A percentile compares a stretch with the other conserved stretches of the same genome.
These are phyloP conservation scores for Pharnaceum exiguum DNA, from an alignment of 148 eudicot genomes.

Conservation along the genomic window DNA sequence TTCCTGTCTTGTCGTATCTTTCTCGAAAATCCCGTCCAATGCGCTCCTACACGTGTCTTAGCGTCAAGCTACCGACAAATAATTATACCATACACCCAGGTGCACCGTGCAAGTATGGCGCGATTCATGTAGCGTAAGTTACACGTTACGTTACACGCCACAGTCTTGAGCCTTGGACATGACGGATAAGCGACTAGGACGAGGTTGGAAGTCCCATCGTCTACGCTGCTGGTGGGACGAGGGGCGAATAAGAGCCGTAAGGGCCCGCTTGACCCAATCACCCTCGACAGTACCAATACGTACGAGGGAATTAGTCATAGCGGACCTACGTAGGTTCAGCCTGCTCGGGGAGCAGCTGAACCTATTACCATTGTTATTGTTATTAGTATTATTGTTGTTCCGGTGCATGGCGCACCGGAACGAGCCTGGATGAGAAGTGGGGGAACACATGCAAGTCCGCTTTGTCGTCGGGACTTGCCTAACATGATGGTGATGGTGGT, in stretches of 20 bases:
- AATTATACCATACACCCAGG: too few species aligned
- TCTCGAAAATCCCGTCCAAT: too few species aligned
- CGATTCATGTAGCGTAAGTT: too few species aligned
- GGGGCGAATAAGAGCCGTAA: constrained; percentile 51
- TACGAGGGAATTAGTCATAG: constrained; percentile 70
- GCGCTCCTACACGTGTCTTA: too few species aligned
- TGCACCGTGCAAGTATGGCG: too few species aligned
- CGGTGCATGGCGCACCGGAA: constrained; percentile 38
- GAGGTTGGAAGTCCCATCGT: constrained; percentile 26
- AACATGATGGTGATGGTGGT: too few species aligned
- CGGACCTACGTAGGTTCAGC: constrained; percentile 48
- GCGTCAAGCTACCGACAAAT: too few species aligned
- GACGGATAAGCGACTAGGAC: constrained; percentile 29
- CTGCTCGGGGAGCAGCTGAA: constrained; percentile 29
- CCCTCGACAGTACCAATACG: constrained; percentile 72
- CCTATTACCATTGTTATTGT: not conserved
- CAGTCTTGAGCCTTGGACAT: constrained; percentile 28
- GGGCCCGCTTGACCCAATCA: constrained; percentile 50
- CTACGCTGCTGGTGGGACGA: constrained; percentile 45
- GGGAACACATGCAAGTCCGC: constrained; percentile 55
- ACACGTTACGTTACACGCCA: not conserved
- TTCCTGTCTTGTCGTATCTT: too few species aligned
- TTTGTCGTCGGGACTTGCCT: constrained; percentile 6
- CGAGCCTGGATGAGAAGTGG: constrained; percentile 62
- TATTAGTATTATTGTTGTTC: not conserved